Conservation (phyloP, 1,139 yeast species). For the Kluyveromyces sp. region DNA sequence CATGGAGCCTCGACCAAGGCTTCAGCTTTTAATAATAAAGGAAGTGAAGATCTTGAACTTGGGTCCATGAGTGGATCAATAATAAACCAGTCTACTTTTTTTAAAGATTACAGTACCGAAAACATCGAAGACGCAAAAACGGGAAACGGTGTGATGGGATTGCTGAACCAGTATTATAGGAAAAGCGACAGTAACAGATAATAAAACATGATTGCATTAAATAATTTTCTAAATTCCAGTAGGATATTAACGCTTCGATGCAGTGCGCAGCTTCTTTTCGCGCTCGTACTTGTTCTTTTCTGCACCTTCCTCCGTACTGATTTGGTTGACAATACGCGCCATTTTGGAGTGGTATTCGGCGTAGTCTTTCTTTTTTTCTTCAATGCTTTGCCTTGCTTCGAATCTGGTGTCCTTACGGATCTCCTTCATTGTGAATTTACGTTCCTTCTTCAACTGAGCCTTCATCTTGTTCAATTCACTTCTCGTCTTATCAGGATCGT, state of each 20-base stretch:
- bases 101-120: slow-evolving; percentile 11
- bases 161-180: slow-evolving; percentile 76
- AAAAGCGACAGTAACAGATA: slow-evolving; percentile 40
- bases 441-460: slow-evolving; percentile 84
- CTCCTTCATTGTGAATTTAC: slow-evolving; percentile 81
- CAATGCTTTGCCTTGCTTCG: slow-evolving; percentile 77
- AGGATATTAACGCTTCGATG: slow-evolving; percentile 30
- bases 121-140: slow-evolving; percentile 34
- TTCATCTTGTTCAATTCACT: slow-evolving; percentile 78
- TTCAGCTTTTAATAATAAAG: neutral
- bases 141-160: slow-evolving; percentile 67
- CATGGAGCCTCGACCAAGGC: neutral
- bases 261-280: slow-evolving; percentile 64
- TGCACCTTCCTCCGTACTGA: slow-evolving; percentile 89
- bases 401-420: slow-evolving; percentile 84
- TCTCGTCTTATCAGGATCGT: slow-evolving; percentile 74
- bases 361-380: slow-evolving; percentile 67
- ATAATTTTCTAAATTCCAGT: slow-evolving; percentile 7
- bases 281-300: slow-evolving; percentile 87
- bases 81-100: slow-evolving; percentile 27
- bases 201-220: slow-evolving; percentile 19
- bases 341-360: slow-evolving; percentile 82
- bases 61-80: slow-evolving; percentile 25
- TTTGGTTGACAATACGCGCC: slow-evolving; percentile 77
- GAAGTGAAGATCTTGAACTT: slow-evolving; percentile 6